Evolutionary conservation across 805 yeast genomes (phyloP), one percentile per base, ranked within the genome.

Genomic region (Candida wancherniae): DNA sequence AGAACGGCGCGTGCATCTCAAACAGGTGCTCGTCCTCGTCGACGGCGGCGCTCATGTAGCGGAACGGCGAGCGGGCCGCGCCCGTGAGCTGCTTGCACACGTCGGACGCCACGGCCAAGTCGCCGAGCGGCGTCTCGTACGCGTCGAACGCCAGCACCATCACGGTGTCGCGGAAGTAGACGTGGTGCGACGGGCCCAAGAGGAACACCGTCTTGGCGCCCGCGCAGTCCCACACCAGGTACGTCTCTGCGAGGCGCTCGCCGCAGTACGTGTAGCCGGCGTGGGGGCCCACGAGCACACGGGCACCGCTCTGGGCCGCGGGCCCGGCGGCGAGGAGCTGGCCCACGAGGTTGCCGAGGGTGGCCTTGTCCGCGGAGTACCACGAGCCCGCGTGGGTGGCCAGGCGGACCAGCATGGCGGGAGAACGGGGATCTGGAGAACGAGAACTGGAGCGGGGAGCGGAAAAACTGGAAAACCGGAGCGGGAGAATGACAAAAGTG

Each of bases 321-420:
- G 39, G 42, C 9, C 37, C 34, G 65, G 70, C 4, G 48, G 47
- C 2, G 26, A 84, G 55, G 44, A 63, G 75, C 1, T 50, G 48
- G 9, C 69, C 68, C 11, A 90, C 35, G 41, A 84, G 84, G 6
- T 50, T 36, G 3, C 62, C 52, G 9, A 90, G 63, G 13, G 49
- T 51, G 2, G 47, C 24, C 0, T 67, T 44, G 26, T 68, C 66
- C 9, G 64, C 64, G 2, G 76, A 46, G 54, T 92, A 90, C 98
- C 98, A 90, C 2, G 87, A 57, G 2, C 97, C 97, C 3, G 96
- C 80, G 55, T 90, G 97, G 2, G 94, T 71, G 1, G 95, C 94
- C 3, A 78, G 73, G 31, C 87, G 61, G 25, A 55, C 38, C 40
- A 36, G 39, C 45, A 47, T 44, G 33, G 29, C 29, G 24, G n/a